phyloP scores from a whole-genome alignment of 2,329 filamentous ascomycete species.

The Teratosphaeria viscida region DNA sequence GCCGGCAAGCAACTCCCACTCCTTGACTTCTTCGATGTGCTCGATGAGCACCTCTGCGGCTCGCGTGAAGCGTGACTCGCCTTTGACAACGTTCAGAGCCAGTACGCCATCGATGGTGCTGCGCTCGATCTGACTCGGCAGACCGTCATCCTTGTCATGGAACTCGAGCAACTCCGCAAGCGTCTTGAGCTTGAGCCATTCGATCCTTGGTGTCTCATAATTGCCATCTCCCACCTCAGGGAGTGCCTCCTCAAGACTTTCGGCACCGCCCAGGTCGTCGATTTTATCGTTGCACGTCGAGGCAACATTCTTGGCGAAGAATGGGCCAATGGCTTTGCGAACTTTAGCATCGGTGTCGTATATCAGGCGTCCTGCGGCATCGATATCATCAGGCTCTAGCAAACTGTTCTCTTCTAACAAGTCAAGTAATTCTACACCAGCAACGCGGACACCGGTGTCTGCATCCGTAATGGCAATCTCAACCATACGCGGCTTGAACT shows the following conservation, averaged over 20 bases:
- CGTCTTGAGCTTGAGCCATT: constrained; percentile 89
- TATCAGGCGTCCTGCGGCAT: constrained; percentile 74
- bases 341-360: constrained; percentile 80
- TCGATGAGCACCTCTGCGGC: constrained; percentile 81
- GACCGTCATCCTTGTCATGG: constrained; percentile 54
- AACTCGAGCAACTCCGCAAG: constrained; percentile 71
- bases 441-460: constrained; percentile 68
- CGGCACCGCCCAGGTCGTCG: constrained; percentile 74
- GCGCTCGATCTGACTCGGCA: constrained; percentile 39
- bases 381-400: constrained; percentile 84
- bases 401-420: constrained; percentile 72
- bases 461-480: constrained; percentile 86
- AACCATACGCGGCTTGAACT: constrained; percentile 75
- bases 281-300: constrained; percentile 70
- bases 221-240: constrained; percentile 63
- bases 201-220: constrained; percentile 49
- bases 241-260: constrained; percentile 64
- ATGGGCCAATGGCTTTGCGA: constrained; percentile 77
- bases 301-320: constrained; percentile 80
- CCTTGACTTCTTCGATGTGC: constrained; percentile 65
- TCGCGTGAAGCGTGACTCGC: constrained; percentile 74
- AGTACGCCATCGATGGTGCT: constrained; percentile 26
- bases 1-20: constrained; percentile 81
- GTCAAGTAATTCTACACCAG: constrained; percentile 72
- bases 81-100: constrained; percentile 51